phyloP scores from a whole-genome alignment of 2,329 filamentous ascomycete genomes.

The Colletotrichum noveboracense region DNA sequence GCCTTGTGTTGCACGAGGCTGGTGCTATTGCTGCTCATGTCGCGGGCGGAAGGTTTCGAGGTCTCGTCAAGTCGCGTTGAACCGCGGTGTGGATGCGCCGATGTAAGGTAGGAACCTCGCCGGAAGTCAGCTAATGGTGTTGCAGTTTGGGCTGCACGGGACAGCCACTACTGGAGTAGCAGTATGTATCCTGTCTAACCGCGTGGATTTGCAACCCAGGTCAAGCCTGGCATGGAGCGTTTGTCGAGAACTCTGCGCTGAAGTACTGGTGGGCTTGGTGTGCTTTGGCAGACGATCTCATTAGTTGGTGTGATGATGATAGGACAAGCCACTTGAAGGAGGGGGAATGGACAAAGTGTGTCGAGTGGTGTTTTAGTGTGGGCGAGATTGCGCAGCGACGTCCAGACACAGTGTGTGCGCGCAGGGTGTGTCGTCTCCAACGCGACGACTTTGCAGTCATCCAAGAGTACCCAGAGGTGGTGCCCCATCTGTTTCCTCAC shows the following conservation, averaged over 20 bases:
- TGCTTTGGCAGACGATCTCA: background rate
- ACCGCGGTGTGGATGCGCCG: background rate
- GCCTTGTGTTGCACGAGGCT: background rate
- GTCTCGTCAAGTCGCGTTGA: background rate
- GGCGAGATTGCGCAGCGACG: slow-evolving; percentile 7
- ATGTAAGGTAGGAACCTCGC: background rate
- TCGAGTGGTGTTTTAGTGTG: slow-evolving; percentile 22
- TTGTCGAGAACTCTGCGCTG: slow-evolving; percentile 7
- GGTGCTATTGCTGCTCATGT: background rate
- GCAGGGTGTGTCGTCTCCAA: background rate
- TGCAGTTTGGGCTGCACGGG: background rate
- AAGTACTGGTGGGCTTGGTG: background rate
- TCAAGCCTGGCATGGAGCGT: slow-evolving; percentile 1
- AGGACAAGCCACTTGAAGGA: slow-evolving; percentile 16
- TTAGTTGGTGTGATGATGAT: slow-evolving; percentile 10
- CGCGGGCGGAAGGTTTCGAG: background rate
- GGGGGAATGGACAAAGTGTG: slow-evolving; percentile 20
- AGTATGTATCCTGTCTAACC: background rate
- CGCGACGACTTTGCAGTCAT: background rate
- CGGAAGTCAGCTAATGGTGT: slow-evolving; percentile 11
- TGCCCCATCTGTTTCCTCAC: background rate
- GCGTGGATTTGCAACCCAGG: slow-evolving; percentile 15
- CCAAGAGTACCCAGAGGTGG: background rate
- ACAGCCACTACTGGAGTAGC: background rate
- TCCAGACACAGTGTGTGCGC: slow-evolving; percentile 7